Evolutionary conservation across 176 grass and related monocot species (phyloP).

Genomic region (Miscanthus lutarioriparius): DNA sequence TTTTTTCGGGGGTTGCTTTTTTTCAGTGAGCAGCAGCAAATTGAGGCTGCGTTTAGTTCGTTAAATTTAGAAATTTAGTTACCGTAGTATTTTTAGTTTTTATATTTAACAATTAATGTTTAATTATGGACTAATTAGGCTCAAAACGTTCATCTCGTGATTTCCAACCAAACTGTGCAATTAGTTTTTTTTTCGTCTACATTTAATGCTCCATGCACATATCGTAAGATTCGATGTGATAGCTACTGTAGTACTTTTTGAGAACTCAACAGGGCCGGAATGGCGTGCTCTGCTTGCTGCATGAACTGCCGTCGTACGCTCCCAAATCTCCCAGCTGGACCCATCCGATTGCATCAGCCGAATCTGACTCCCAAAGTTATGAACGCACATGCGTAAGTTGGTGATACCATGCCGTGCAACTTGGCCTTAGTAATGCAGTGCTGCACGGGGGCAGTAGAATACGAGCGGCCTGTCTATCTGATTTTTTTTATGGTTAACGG

Average conservation of each 20-base stretch:
- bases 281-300: neutral
- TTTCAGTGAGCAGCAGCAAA: neutral
- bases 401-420: neutral
- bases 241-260: too few species aligned
- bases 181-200: too few species aligned
- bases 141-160: too few species aligned
- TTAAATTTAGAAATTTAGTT: too few species aligned
- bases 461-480: neutral
- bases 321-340: constrained; percentile 15
- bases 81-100: too few species aligned
- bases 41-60: neutral
- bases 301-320: constrained; percentile 21
- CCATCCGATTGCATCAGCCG: neutral
- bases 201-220: too few species aligned
- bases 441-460: neutral
- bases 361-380: neutral
- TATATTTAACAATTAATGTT: too few species aligned
- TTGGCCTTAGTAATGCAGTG: neutral
- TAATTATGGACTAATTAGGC: too few species aligned
- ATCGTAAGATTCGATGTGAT: too few species aligned
- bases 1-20: neutral
- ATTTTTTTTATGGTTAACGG: too few species aligned
- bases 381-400: constrained; percentile 4
- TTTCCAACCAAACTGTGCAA: too few species aligned
- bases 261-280: too few species aligned